phyloP scores from a whole-genome alignment of 2,329 filamentous ascomycete species.

The Delphinella strobiligena region DNA sequence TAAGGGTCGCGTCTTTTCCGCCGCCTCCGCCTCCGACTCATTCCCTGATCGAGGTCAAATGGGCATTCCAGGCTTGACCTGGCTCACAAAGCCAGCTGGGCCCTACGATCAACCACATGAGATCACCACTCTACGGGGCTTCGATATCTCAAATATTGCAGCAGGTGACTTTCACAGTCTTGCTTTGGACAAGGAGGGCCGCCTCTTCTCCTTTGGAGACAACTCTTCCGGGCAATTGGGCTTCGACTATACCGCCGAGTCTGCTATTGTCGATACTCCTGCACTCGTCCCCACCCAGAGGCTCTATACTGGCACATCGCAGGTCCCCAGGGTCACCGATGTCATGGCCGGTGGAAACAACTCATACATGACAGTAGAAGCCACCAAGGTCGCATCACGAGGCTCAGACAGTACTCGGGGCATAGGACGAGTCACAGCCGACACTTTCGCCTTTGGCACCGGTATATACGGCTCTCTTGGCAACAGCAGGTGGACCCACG shows the following conservation, averaged over 20 bases:
- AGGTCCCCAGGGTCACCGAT: slow-evolving; percentile 55
- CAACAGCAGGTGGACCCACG: slow-evolving; percentile 79
- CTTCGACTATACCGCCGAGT: slow-evolving; percentile 54
- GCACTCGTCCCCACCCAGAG: slow-evolving; percentile 56
- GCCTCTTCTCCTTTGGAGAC: slow-evolving; percentile 79
- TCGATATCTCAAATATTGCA: slow-evolving; percentile 62
- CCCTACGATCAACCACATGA: slow-evolving; percentile 76
- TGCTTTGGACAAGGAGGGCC: slow-evolving; percentile 61
- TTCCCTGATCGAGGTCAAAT: slow-evolving; percentile 80
- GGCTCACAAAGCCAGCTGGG: slow-evolving; percentile 63
- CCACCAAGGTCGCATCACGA: slow-evolving; percentile 42
- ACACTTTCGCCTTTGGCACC: slow-evolving; percentile 78
- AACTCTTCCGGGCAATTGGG: slow-evolving; percentile 87
- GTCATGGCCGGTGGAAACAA: slow-evolving; percentile 79
- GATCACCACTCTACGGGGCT: slow-evolving; percentile 57
- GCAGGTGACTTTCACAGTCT: slow-evolving; percentile 80
- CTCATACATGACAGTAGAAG: slow-evolving; percentile 79
- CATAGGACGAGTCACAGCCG: slow-evolving; percentile 50
- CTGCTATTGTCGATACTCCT: slow-evolving; percentile 55
- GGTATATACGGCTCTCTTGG: slow-evolving; percentile 77
- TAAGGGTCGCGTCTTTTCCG: slow-evolving; percentile 74
- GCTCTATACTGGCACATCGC: slow-evolving; percentile 57
- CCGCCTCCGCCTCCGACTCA: slow-evolving; percentile 64
- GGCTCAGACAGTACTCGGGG: slow-evolving; percentile 24
- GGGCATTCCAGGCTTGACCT: slow-evolving; percentile 71